Base-by-base conservation (phyloP, 2,329 filamentous ascomycete species). In the Coniochaeta ligniaria region DNA sequence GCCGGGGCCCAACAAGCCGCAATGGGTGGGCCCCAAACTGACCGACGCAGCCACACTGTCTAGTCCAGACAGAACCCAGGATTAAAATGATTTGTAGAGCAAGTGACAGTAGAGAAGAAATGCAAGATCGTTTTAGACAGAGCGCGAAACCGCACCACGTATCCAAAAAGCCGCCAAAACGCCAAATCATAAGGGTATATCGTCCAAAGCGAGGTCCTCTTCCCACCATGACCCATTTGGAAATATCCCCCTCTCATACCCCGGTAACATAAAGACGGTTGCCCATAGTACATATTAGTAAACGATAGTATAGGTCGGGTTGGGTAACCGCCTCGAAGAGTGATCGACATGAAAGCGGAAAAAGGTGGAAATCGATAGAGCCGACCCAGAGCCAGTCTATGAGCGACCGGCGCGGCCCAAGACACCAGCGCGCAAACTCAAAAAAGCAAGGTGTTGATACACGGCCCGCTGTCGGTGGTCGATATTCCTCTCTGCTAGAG, bases 241-340 rank as follows among this genome's bases (percentile, higher is more conserved):
- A 11, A 47, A 24, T 52, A 52, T 52, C 26, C 47, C 47, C 14
- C 47, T 31, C 26, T 52, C 47, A 31, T 52, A 52, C 47, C 47
- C 47, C 47, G 12, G 22, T 52, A 52, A 31, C 47, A 52, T 52
- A 17, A 52, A 52, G 47, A 52, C 47, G 47, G 47, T 52, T 31
- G 22, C 47, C 47, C 47, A 52, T 31, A 52, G 47, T 52, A 52
- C 47, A 52, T 52, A 52, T 52, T 52, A 52, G 47, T 52, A 52
- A 52, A 31, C 14, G 47, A 52, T 52, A 52, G 47, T 52, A 52
- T 52, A 52, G 47, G 47, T 52, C 47, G 47, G 47, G 47, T 28
- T 17, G 47, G 47, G 47, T 52, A 26, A 52, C 47, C 47, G 47
- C 24, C 47, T 52, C 14, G n/a, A 28, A 52, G 26, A 52, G 47